Base-by-base conservation (phyloP, 2,329 filamentous ascomycete genomes). In the Aspergillus transmontanensis region DNA sequence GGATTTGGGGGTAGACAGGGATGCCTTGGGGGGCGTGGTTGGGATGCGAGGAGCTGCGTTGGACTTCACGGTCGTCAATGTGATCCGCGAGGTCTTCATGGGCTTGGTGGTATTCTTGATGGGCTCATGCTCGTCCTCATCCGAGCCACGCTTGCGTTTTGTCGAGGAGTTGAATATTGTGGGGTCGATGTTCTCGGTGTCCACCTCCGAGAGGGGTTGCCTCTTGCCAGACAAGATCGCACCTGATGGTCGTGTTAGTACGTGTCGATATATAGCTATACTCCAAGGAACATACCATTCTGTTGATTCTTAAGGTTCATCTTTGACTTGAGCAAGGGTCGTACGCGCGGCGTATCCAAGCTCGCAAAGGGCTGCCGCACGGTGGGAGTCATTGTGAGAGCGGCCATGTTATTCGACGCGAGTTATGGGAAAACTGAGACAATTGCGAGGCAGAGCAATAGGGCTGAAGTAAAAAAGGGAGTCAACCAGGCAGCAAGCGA, bases 101-200 rank as follows among this genome's bases (percentile, higher is more conserved):
- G 84, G 83, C 76, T 88, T 87, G 67, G 71, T 69, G 4, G 72
- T 63, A 32, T 71, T 71, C 56, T 79, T 76, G 62, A 68, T 66
- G 43, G 70, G 60, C 34, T 69, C 68, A 4, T 74, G 71, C 58
- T 77, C 76, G 3, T 71, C 66, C 3, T 76, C 73, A 11, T 75
- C 72, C 23, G 69, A 61, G 39, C 68, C 64, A 60, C 79, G 76
- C 69, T 80, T 81, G 46, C 79, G 77, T 69, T 83, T 83, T 53
- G 79, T 78, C 6, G 85, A 81, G 39, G 82, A 83, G 66, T 79
- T 81, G 71, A 82, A 78, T 61, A 79, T 73, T 39, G 75, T 74
- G 9, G 87, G 87, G 64, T 88, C 86, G 62, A 87, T 78, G 69
- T 89, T 89, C 75, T 89, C 87, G 57, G 81, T 74, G 71, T 88